These are phyloP conservation scores for Diaporthe destruens DNA, from an alignment of 2,329 filamentous ascomycete species.

Conservation along the genomic window DNA sequence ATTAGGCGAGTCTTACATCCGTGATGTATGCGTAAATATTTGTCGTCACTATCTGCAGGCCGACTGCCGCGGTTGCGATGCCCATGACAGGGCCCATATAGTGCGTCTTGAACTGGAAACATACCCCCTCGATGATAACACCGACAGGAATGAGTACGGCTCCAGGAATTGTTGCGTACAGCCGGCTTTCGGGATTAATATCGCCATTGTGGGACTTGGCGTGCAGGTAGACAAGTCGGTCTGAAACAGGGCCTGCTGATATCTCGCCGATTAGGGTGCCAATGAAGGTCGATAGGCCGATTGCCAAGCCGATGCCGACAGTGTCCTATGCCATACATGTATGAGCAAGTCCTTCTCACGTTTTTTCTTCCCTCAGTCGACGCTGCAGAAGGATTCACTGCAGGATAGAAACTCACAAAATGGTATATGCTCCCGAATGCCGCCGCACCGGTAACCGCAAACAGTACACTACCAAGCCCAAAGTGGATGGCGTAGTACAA, in stretches of 20 bases:
- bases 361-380: not conserved
- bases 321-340: not conserved
- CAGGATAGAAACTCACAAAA: not conserved
- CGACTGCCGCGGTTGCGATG: conserved; percentile 40
- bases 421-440: conserved; percentile 1
- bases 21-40: conserved; percentile 43
- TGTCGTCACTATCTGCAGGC: conserved; percentile 43
- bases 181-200: not conserved
- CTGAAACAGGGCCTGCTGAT: conserved; percentile 7
- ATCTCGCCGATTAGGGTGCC: not conserved
- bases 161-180: not conserved
- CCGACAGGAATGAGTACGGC: conserved; percentile 41
- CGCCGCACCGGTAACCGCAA: not conserved
- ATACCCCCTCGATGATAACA: conserved; percentile 45
- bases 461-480: not conserved
- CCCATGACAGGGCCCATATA: conserved; percentile 42
- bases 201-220: conserved; percentile 7
- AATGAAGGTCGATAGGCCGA: not conserved
- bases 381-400: not conserved
- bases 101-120: conserved; percentile 41
- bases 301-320: conserved; percentile 14
- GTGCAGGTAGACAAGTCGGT: not conserved
- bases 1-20: not conserved
- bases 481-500: conserved; percentile 7
- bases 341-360: not conserved